Base-by-base conservation (phyloP, 108 stramenopile genomes). In the Nitzschia palea region DNA sequence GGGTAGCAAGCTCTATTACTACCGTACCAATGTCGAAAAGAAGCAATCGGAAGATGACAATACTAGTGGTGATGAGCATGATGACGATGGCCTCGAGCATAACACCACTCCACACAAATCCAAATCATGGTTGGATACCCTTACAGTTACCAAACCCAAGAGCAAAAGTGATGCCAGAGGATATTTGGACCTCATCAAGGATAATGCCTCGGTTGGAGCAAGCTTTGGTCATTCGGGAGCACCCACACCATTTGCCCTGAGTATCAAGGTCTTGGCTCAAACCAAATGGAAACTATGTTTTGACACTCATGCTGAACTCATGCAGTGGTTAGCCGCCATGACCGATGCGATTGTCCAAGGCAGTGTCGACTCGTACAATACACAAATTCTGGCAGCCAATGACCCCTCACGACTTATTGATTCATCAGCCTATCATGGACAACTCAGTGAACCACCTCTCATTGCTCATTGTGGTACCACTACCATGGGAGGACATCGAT, bases 271-370 rank as follows among this genome's bases (percentile, higher is more conserved):
- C 8, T 70, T 76, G 23, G 65, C 83, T 26, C 73, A 85, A n/a
- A 90, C 86, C 5, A 86, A 90, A 54, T 93, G 88, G 86, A 90
- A 89, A 51, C 76, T 93, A n/a, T 86, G 86, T 40, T 89, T 90
- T 67, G 86, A 85, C 54, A 76, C 75, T 3, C 88, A 87, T 36
- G 47, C 56, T 3, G 69, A 79, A 45, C 66, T 86, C 59, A 88
- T 93, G 83, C 70, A 80, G 50, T 93, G 92, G 92, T 55, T 93
- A 32, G 73, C 82, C 4, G 80, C 72, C 22, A 59, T 93, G 67
- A 86, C 89, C 1, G 89, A 93, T 78, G 77, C 86, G 9, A 73
- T 93, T 51, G 87, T 90, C 14, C 60, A 80, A 47, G 50, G 67
- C 20, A 78, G 79, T 65, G 85, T 93, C 1, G 81, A 87, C 52